phyloP scores from a whole-genome alignment of 768 basidiomycete species.

The Amanita muscaria region DNA sequence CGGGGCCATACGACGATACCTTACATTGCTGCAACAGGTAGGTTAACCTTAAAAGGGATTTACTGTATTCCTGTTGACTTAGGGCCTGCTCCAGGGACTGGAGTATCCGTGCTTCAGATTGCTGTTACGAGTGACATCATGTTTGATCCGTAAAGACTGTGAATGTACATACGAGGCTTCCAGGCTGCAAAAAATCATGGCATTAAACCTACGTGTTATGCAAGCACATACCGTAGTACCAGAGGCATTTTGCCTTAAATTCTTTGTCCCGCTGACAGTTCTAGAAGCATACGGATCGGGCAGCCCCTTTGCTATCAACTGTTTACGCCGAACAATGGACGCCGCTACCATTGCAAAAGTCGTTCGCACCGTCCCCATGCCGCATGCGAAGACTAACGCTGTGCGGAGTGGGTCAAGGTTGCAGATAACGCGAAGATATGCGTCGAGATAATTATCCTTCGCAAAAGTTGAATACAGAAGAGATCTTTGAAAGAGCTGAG shows the following conservation, averaged over 20 bases:
- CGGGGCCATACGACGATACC: conserved; percentile 10
- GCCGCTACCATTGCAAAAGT: conserved; percentile 98
- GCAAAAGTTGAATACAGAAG: conserved; percentile 1
- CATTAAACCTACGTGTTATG: not conserved
- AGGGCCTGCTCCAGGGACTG: conserved; percentile 67
- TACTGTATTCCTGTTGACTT: conserved; percentile 72
- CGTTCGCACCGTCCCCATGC: conserved; percentile 93
- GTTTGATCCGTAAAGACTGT: not conserved
- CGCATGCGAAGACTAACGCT: conserved; percentile 89
- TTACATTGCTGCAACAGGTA: conserved; percentile 74
- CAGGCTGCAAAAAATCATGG: no score
- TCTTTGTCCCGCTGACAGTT: conserved; percentile 7
- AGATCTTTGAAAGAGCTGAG: not conserved
- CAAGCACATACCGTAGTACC: conserved; percentile 38
- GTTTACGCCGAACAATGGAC: conserved; percentile 73
- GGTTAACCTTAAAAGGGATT: conserved; percentile 67
- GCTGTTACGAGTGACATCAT: conserved; percentile 16
- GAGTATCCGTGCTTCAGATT: conserved; percentile 50
- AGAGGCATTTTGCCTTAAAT: not conserved
- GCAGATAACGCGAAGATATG: conserved; percentile 78
- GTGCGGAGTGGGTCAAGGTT: conserved; percentile 72
- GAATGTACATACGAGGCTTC: not conserved
- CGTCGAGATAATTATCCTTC: conserved; percentile 96
- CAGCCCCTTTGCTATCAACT: conserved; percentile 53
- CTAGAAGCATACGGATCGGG: conserved; percentile 69